phyloP scores from a whole-genome alignment of 805 yeast genomes.

The Komagataella ulmi region DNA sequence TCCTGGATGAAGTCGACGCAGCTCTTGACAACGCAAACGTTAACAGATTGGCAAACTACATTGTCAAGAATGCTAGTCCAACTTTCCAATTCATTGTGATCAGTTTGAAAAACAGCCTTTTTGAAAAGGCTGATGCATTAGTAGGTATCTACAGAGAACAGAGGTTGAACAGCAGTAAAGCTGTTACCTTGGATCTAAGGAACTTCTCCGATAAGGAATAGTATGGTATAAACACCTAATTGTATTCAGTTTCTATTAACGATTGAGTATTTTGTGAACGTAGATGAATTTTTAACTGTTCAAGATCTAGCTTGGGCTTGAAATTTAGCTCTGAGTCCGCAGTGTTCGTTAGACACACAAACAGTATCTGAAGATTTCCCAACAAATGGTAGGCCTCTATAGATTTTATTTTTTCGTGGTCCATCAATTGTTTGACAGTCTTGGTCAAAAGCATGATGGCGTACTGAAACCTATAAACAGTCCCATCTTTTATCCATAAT shows the following conservation, averaged over 20 bases:
- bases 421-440: slow-evolving; percentile 30
- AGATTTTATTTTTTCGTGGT: slow-evolving; percentile 13
- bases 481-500: slow-evolving; percentile 31
- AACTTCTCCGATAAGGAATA: slow-evolving; percentile 30
- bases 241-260: neutral
- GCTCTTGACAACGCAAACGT: slow-evolving; percentile 90
- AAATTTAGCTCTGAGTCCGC: slow-evolving; percentile 3
- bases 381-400: slow-evolving; percentile 18
- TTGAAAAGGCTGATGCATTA: slow-evolving; percentile 78
- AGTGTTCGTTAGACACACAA: slow-evolving; percentile 10
- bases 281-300: neutral
- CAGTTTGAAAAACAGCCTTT: slow-evolving; percentile 75
- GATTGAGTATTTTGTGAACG: neutral
- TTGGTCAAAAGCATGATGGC: slow-evolving; percentile 31
- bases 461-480: slow-evolving; percentile 31
- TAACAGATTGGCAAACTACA: slow-evolving; percentile 74
- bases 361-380: slow-evolving; percentile 19
- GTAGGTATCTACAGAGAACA: slow-evolving; percentile 91
- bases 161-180: slow-evolving; percentile 53
- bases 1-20: slow-evolving; percentile 95
- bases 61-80: slow-evolving; percentile 60
- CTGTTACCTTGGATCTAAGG: slow-evolving; percentile 61
- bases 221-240: neutral
- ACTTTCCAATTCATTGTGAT: slow-evolving; percentile 86
- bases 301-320: neutral